Evolutionary conservation across 306 rosid genomes (phyloP), one percentile per base, ranked within the genome.

Genomic region (Pueraria montana): DNA sequence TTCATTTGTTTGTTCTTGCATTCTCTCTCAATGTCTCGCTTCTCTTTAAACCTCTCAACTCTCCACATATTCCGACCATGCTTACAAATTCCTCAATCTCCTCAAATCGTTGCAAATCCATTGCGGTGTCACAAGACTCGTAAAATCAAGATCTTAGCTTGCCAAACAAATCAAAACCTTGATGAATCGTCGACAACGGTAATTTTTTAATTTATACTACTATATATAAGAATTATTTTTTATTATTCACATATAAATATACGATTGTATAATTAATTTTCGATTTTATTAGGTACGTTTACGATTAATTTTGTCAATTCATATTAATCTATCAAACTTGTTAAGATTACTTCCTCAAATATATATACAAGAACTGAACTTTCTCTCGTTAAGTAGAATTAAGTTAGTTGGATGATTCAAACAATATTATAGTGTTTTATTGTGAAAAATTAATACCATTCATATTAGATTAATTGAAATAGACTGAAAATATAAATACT

Each of bases 171-270:
- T 36, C 94, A 91, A 3, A 71, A 84, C 59, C 82, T 86, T 3
- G 16, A 69, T 30, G 89, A 94, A 3, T 50, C 91, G 55, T 80
- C 94, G 36, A n/a, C 91, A 17, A 45, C 80, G 92, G 96, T 78
- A 65, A 2, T 32, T 48, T 32, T n/a, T 10, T n/a, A 18, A 9
- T 34, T 21, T 10, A 1, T 61, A 8, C 4, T 56, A 56, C 34
- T n/a, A n/a, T n/a, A 20, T 11, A 6, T n/a, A 55, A 0, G 12
- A 9, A 20, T 18, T 18, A 18, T 20, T 9, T 55, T 18, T n/a
- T 53, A 18, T 7, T 6, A 53, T 56, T 52, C 63, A 8, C 9
- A 20, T 20, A 18, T 18, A 18, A 20, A 20, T 56, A 2, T 2
- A 21, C 21, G 13, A 21, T 56, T 53, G 8, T 53, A 52, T 52